phyloP scores from a whole-genome alignment of 1,284 basidiomycete genomes.

The Xanthoconium separans region DNA sequence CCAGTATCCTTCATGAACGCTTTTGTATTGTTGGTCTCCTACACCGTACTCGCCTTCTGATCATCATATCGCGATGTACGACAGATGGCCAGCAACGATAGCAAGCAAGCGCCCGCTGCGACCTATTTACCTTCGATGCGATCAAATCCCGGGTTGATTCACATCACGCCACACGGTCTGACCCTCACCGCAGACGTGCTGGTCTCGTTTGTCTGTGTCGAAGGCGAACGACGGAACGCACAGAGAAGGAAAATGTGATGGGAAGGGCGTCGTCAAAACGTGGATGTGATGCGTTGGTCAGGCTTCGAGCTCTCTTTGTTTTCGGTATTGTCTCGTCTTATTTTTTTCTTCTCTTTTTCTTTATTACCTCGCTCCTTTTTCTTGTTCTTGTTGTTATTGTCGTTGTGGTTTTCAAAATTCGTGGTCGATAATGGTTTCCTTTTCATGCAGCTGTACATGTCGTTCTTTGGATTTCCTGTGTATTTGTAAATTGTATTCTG shows the following conservation, averaged over 20 bases:
- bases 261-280: too few relatives aligned
- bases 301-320: not conserved
- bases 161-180: conserved; percentile 34
- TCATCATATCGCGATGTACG: not conserved
- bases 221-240: conserved; percentile 33
- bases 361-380: not conserved
- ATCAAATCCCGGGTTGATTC: conserved; percentile 31
- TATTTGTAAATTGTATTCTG: too few relatives aligned
- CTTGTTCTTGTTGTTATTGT: not conserved
- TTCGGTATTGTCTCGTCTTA: not conserved
- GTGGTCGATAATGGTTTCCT: too few relatives aligned
- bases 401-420: too few relatives aligned
- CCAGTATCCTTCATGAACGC: conserved; percentile 5
- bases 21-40: not conserved
- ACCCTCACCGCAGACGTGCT: conserved; percentile 34
- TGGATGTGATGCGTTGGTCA: not conserved
- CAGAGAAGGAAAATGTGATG: conserved; percentile 20
- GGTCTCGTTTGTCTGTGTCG: conserved; percentile 34
- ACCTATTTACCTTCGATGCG: conserved; percentile 27
- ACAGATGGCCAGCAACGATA: conserved; percentile 34
- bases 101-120: conserved; percentile 33
- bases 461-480: too few relatives aligned
- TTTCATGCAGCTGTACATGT: not conserved
- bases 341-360: not conserved
- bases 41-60: not conserved